phyloP scores from a whole-genome alignment of 176 grass and related monocot genomes.

The Oryza brachyantha region DNA sequence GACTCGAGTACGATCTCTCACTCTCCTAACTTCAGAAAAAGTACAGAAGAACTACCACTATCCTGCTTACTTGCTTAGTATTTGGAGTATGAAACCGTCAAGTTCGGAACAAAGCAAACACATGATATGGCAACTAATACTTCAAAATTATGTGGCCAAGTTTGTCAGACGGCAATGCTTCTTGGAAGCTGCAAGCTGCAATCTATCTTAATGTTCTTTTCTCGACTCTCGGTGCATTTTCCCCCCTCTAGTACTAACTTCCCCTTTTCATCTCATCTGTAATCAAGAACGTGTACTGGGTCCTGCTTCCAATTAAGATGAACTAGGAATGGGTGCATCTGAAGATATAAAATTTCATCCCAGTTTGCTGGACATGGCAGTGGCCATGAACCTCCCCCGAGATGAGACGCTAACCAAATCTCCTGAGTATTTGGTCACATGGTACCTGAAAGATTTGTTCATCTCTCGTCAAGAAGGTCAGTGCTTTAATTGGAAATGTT shows the following conservation, averaged over 20 bases:
- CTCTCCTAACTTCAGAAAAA: not conserved
- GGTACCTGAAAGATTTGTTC: not conserved
- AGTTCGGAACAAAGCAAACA: not conserved
- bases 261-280: not conserved
- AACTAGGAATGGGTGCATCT: not conserved
- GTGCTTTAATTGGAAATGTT: not conserved
- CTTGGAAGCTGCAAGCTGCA: not conserved
- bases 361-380: constrained; percentile 20
- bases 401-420: not conserved
- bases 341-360: constrained; percentile 18
- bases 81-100: not conserved
- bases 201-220: not conserved
- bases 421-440: constrained; percentile 1
- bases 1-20: not conserved
- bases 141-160: constrained; percentile 35
- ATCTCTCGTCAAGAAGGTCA: not conserved
- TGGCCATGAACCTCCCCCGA: constrained; percentile 28
- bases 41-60: not conserved
- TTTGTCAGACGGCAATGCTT: constrained; percentile 37
- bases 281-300: not conserved
- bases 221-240: constrained; percentile 18
- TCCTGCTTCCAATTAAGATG: not conserved
- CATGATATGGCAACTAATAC: not conserved
- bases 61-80: not conserved
- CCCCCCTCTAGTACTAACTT: not conserved